These are phyloP conservation scores for Nepenthes gracilis DNA, from an alignment of 148 eudicot species.

Conservation along the genomic window DNA sequence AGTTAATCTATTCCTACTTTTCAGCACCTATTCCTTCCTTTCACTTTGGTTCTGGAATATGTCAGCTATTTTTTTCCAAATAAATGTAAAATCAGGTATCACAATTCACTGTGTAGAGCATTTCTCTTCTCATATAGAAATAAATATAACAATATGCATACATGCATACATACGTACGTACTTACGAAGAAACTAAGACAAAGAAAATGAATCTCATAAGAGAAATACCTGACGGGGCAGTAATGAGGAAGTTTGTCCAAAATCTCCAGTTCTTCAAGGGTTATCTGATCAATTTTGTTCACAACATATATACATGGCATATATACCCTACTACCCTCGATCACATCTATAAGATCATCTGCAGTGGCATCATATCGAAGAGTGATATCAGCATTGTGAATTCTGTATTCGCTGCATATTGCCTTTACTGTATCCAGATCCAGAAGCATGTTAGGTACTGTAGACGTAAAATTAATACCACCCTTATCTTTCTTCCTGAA, in stretches of 20 bases:
- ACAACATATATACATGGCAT: conserved; percentile 91
- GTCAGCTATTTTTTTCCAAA: no score
- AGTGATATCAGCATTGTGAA: conserved; percentile 91
- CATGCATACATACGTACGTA: no score
- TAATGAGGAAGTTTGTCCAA: conserved; percentile 96
- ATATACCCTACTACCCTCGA: conserved; percentile 93
- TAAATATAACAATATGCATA: no score
- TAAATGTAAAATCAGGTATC: no score
- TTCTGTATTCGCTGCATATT: conserved; percentile 88
- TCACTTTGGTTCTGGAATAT: no score
- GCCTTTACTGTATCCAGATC: conserved; percentile 98
- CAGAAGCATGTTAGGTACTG: conserved; percentile 75
- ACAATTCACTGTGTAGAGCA: no score
- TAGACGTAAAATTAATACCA: conserved; percentile 92
- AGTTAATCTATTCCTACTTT: no score
- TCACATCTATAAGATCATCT: conserved; percentile 96
- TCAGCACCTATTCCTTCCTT: no score
- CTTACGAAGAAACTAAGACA: neutral
- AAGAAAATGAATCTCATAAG: neutral
- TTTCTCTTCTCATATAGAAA: no score
- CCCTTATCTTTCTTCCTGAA: conserved; percentile 97
- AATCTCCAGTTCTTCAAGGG: conserved; percentile 90
- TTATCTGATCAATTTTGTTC: conserved; percentile 95
- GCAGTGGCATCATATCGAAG: conserved; percentile 92
- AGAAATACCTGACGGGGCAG: conserved; percentile 82